phyloP scores from a whole-genome alignment of 192 early-diverging fungal genomes.

The Geranomyces variabilis region DNA sequence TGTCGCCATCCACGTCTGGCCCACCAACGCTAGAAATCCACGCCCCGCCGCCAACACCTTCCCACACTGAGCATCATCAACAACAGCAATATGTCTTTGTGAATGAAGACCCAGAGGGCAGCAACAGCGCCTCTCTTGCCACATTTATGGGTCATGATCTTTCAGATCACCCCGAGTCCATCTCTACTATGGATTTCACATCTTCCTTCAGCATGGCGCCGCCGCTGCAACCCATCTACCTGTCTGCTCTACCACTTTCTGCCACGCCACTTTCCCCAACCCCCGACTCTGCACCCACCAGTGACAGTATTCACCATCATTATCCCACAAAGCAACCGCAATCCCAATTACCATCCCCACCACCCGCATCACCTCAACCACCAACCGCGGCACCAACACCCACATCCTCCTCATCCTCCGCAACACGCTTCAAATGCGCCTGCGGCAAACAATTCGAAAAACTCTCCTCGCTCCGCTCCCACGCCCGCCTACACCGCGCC shows the following conservation, averaged over 20 bases:
- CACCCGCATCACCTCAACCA: not conserved
- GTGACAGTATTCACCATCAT: too few species aligned
- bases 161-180: too few species aligned
- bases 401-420: not conserved
- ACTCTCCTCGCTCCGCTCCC: constrained; percentile 26
- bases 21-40: not conserved
- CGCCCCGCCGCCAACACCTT: not conserved
- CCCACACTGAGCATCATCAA: not conserved
- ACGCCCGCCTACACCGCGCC: constrained; percentile 35
- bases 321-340: too few species aligned
- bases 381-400: not conserved
- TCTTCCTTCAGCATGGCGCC: too few species aligned
- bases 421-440: constrained; percentile 30
- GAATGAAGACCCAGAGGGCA: constrained; percentile 24
- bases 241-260: too few species aligned
- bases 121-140: too few species aligned
- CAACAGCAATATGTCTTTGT: constrained; percentile 27
- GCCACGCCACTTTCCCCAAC: too few species aligned
- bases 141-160: too few species aligned
- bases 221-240: too few species aligned
- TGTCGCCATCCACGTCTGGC: not conserved
- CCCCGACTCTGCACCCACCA: too few species aligned
- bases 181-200: too few species aligned
- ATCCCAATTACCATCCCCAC: not conserved
- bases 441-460: constrained; percentile 41